Base-by-base conservation (phyloP, 345 rosid species). In the Gossypium longicalyx region DNA sequence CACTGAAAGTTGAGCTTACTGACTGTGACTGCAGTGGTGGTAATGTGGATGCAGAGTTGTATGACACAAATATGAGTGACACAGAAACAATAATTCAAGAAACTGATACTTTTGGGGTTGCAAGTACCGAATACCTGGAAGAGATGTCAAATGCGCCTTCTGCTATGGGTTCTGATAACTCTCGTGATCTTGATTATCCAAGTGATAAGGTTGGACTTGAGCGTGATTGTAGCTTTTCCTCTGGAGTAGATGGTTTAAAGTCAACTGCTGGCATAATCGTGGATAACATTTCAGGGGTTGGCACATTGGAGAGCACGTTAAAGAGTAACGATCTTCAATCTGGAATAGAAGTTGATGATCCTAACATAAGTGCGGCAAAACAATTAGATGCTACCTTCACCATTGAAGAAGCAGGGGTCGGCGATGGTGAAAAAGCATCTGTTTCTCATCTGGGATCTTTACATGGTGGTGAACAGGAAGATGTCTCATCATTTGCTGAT, bases 381-480 rank as follows among this genome's bases (percentile, higher is more conserved):
- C 60, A 72, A 12, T 25, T 11, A 15, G 8, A 49, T 49, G 19
- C 59, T 23, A 13, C 52, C 52, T 15, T 23, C 12, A 12, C n/a
- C 38, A 29, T 68, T 44, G 54, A 67, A 68, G 12, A 68, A 48
- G 41, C 22, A 44, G 58, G 7, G 56, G 15, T 12, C 1, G 44
- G 49, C 15, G 41, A 68, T 49, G 58, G 58, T 20, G 43, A 11
- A 68, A 68, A 7, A 4, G 7, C 60, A 56, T n/a, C 10, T 53
- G 3, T n/a, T 23, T 76, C n/a, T 62, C 57, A 66, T 25, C 67
- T 44, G 58, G 54, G 10, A 20, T 25, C 57, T 22, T 71, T 63
- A 25, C 52, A 71, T 74, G 62, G 74, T 48, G 38, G 73, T 45
- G 29, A 70, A 10, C 41, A 41, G 52, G 75, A 70, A 67, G 78